A percentile compares a stretch with the other conserved stretches of the same genome.
Conservation (phyloP, 106 monocot genomes). For the Ottelia alismoides region DNA sequence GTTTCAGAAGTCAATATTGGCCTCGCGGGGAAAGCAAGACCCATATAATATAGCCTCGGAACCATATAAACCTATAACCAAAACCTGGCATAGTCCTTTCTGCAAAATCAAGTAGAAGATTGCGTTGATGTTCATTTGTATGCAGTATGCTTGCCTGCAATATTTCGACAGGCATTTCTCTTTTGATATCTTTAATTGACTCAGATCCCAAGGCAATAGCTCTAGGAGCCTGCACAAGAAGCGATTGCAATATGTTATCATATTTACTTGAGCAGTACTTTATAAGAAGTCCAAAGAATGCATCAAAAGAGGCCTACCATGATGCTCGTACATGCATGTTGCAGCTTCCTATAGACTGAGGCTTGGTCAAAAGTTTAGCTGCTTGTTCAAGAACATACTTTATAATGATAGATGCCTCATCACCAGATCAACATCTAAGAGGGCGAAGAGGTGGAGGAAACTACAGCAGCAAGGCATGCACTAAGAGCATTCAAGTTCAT, state of each 20-base stretch:
- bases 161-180: conserved; percentile 84
- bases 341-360: conserved; percentile 28
- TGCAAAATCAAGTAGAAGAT: conserved; percentile 57
- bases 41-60: too few relatives aligned
- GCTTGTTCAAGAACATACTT: conserved; percentile 72
- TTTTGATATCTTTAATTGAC: conserved; percentile 37
- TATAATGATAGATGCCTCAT: conserved; percentile 77
- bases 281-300: conserved; percentile 78
- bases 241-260: conserved; percentile 71
- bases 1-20: too few relatives aligned
- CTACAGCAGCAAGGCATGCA: conserved; percentile 89
- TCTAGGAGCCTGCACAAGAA: conserved; percentile 25
- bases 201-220: conserved; percentile 31
- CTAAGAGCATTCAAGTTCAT: conserved; percentile 79
- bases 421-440: conserved; percentile 71
- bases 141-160: conserved; percentile 72
- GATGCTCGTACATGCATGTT: conserved; percentile 40
- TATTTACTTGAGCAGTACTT: conserved; percentile 79
- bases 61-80: too few relatives aligned
- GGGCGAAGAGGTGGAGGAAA: conserved; percentile 92
- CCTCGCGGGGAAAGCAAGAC: too few relatives aligned
- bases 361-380: conserved; percentile 48
- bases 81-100: conserved; percentile 58
- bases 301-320: conserved; percentile 94
- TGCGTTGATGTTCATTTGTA: conserved; percentile 50